Base-by-base conservation (phyloP, 73 alveolate species). In the Diophrys sp. region DNA sequence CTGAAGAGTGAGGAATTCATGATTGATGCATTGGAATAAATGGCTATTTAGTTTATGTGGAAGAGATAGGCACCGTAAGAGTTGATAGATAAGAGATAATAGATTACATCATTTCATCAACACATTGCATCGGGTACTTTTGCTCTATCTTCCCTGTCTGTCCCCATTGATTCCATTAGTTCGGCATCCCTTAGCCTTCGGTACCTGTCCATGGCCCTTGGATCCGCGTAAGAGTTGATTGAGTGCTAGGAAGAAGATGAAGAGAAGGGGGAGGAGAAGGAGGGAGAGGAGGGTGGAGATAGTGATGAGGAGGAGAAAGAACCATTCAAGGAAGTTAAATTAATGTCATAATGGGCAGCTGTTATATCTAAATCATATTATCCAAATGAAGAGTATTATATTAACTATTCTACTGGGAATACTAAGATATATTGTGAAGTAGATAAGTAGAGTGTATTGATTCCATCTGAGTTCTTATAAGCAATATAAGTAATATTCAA, bases 61-160 rank as follows among this genome's bases (percentile, higher is more conserved):
- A 68, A 68, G 24, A 68, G 75, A 28, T 31, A 68, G 55, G 25
- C 54, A 23, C 75, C 75, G 27, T 28, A 68, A 28, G 56, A 25
- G 29, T 31, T 68, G 2, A 28, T 68, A 25, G 75, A 68, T 11
- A 62, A n/a, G n/a, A n/a, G n/a, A n/a, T n/a, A n/a, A n/a, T n/a
- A n/a, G n/a, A n/a, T n/a, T n/a, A n/a, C n/a, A n/a, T n/a, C n/a
- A n/a, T n/a, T n/a, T n/a, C n/a, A n/a, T n/a, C n/a, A n/a, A n/a
- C n/a, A n/a, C n/a, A n/a, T n/a, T n/a, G n/a, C n/a, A n/a, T n/a
- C n/a, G n/a, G n/a, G n/a, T n/a, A n/a, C n/a, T n/a, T n/a, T n/a
- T n/a, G n/a, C n/a, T n/a, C n/a, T n/a, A n/a, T n/a, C n/a, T n/a
- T n/a, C n/a, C n/a, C n/a, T n/a, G n/a, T n/a, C n/a, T n/a, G n/a